phyloP scores from a whole-genome alignment of 2,329 filamentous ascomycete species.

The Orbilia brochopaga region DNA sequence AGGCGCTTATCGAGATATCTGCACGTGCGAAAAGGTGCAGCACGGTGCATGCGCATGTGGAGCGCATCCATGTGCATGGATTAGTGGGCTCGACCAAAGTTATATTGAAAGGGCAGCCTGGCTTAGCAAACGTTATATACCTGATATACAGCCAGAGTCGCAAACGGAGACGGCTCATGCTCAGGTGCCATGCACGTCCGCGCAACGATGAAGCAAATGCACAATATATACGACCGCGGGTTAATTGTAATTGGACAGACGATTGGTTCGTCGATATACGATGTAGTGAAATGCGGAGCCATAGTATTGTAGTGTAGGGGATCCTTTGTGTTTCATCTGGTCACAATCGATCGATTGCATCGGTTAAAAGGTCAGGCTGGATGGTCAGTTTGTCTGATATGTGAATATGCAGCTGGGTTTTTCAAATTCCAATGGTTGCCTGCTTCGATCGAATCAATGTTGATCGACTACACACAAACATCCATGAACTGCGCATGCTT shows the following conservation, averaged over 20 bases:
- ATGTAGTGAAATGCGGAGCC: no score
- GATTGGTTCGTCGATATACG: neutral
- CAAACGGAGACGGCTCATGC: neutral
- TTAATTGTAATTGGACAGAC: neutral
- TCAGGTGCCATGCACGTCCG: neutral
- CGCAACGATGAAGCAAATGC: neutral
- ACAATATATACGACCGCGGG: no score
- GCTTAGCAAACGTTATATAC: neutral
- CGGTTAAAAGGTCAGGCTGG: neutral
- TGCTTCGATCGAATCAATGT: neutral
- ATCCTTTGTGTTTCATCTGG: neutral
- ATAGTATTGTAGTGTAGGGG: neutral
- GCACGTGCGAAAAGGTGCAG: conserved; percentile 16
- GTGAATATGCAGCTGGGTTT: neutral
- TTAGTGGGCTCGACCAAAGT: neutral
- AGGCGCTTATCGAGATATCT: conserved; percentile 25
- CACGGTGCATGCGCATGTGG: neutral
- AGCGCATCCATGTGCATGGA: neutral
- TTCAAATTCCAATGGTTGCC: neutral
- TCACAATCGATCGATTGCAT: conserved; percentile 1
- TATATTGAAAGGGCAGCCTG: neutral
- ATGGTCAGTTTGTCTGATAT: neutral
- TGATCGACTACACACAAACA: no score
- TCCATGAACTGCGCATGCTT: conserved; percentile 3
- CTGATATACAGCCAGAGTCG: neutral